A percentile compares a stretch with the other conserved stretches of the same genome.
Evolutionary conservation across 2,329 filamentous ascomycete species (phyloP).

Genomic region (Amauroascus verrucosus): DNA sequence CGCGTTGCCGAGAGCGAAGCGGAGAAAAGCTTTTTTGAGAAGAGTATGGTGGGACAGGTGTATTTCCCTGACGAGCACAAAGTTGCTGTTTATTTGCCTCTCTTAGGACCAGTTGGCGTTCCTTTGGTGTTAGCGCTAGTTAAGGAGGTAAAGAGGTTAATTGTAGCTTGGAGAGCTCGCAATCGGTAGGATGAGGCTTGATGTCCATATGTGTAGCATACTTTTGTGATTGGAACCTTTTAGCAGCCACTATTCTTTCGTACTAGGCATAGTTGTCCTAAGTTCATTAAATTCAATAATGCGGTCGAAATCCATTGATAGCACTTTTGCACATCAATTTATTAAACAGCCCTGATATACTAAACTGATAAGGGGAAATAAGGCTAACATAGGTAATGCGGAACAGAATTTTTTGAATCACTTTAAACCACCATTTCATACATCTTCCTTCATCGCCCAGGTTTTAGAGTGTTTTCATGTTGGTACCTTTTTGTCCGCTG

Average conservation of each 20-base stretch:
- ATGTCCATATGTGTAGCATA: not conserved
- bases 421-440: too few relatives aligned
- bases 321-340: not conserved
- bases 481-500: constrained; percentile 9
- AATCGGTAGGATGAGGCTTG: constrained; percentile 7
- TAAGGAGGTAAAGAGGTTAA: constrained; percentile 61
- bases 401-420: too few relatives aligned
- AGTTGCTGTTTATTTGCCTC: constrained; percentile 84
- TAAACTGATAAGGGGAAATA: not conserved
- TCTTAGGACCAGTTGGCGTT: constrained; percentile 83
- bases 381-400: not conserved
- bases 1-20: constrained; percentile 78
- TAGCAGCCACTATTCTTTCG: too few relatives aligned
- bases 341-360: not conserved
- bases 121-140: constrained; percentile 74
- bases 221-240: not conserved
- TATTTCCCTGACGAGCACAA: constrained; percentile 99
- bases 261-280: too few relatives aligned
- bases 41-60: constrained; percentile 96
- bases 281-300: not conserved
- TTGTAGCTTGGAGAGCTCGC: constrained; percentile 25
- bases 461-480: constrained; percentile 3
- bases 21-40: constrained; percentile 93
- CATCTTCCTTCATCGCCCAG: constrained; percentile 1
- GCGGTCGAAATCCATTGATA: not conserved